These are phyloP conservation scores for Nicotiana tomentosiformis DNA, from an alignment of 257 asterid genomes.

Conservation along the genomic window DNA sequence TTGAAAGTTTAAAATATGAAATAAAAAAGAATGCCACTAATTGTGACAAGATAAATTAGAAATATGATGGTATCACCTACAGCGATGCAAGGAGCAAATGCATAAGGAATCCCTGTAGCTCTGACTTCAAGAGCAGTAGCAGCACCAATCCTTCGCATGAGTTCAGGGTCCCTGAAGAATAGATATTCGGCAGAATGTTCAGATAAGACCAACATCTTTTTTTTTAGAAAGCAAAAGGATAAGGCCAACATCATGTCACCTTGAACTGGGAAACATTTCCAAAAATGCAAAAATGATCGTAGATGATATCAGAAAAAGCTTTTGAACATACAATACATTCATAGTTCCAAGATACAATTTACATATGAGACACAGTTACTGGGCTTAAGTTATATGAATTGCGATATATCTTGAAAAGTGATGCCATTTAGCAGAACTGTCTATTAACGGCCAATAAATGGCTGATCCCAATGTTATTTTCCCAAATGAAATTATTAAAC, in stretches of 20 bases:
- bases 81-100: conserved; percentile 92
- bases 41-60: conserved; percentile 3
- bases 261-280: neutral
- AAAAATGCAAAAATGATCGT: neutral
- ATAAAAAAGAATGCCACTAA: neutral
- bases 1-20: neutral
- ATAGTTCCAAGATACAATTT: neutral
- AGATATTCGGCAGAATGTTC: neutral
- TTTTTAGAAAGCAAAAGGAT: neutral
- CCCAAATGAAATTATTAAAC: neutral
- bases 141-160: conserved; percentile 64
- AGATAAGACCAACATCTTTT: neutral
- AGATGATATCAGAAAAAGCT: neutral
- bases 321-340: neutral
- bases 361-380: neutral
- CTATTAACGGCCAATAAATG: neutral
- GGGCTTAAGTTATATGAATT: neutral
- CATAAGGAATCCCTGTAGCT: conserved; percentile 89
- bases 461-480: neutral
- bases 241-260: neutral
- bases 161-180: conserved; percentile 64
- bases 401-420: neutral
- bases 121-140: conserved; percentile 84
- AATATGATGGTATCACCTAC: conserved; percentile 37
- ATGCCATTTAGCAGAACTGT: neutral